phyloP scores from a whole-genome alignment of 2,329 filamentous ascomycete species.

The Xylariomycetidae sp. region DNA sequence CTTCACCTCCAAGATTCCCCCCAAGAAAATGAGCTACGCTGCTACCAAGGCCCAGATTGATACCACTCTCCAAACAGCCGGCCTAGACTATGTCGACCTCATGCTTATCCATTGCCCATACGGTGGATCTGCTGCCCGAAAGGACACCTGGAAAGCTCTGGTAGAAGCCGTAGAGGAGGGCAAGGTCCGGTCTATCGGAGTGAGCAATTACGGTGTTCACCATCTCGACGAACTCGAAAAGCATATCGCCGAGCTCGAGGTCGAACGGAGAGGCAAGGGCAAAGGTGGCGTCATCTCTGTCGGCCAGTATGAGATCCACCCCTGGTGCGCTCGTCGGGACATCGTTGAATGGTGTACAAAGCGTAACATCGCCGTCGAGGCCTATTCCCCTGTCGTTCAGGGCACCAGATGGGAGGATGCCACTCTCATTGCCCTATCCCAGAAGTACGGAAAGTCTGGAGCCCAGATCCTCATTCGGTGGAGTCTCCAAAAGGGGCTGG shows the following conservation, averaged over 20 bases:
- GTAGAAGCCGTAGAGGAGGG: conserved; percentile 60
- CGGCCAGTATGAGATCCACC: conserved; percentile 86
- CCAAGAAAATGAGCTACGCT: conserved; percentile 50
- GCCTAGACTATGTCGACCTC: conserved; percentile 64
- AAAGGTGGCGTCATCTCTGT: conserved; percentile 72
- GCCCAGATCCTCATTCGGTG: conserved; percentile 78
- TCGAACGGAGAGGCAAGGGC: conserved; percentile 54
- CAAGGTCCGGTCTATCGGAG: conserved; percentile 56
- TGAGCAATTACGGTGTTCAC: conserved; percentile 63
- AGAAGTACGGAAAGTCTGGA: conserved; percentile 69
- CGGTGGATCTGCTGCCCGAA: conserved; percentile 50
- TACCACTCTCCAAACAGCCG: conserved; percentile 56
- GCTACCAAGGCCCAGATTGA: conserved; percentile 60
- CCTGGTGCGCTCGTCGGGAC: conserved; percentile 77
- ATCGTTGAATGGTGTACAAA: conserved; percentile 73
- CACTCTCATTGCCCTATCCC: conserved; percentile 57
- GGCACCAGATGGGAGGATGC: conserved; percentile 69
- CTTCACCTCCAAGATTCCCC: conserved; percentile 54
- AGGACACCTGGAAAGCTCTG: conserved; percentile 57
- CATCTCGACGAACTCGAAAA: conserved; percentile 57
- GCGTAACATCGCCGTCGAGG: conserved; percentile 58
- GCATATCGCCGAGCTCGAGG: conserved; percentile 58
- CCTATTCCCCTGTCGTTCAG: conserved; percentile 57
- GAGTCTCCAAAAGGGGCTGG: conserved; percentile 73
- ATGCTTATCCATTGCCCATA: conserved; percentile 60